Percentiles rank a stretch among this genome's conserved stretches.
Evolutionary conservation across 225 moss, liverwort and hornwort genomes (phyloP).

Genomic region (Marchantia polymorpha): DNA sequence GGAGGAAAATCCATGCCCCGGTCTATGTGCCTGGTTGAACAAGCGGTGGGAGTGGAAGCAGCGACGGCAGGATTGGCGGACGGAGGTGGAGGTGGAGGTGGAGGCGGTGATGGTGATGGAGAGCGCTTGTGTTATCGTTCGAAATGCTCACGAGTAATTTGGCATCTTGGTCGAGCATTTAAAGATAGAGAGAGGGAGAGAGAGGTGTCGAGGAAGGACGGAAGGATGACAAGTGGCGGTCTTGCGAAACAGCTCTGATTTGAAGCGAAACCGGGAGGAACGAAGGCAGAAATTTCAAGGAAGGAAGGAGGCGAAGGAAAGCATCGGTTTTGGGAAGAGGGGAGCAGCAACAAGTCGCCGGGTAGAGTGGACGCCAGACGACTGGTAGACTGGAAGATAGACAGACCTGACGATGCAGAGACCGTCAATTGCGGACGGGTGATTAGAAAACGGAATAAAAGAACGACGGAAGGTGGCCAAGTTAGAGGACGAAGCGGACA

Average conservation of each 20-base stretch:
- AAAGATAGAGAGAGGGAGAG: background rate
- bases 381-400: background rate
- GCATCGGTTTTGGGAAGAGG: background rate
- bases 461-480: background rate
- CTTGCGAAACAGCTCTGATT: background rate
- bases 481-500: background rate
- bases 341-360: background rate
- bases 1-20: background rate
- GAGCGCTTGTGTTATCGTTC: background rate
- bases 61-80: background rate
- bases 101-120: background rate
- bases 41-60: background rate
- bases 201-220: background rate
- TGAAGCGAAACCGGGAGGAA: background rate
- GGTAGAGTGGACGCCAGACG: background rate
- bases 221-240: background rate
- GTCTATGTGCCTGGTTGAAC: background rate
- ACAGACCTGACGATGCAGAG: constrained; percentile 1
- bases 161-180: background rate
- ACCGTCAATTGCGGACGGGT: constrained; percentile 3
- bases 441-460: background rate
- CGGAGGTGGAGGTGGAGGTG: background rate
- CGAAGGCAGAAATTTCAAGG: background rate
- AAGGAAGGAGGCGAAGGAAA: background rate
- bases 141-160: background rate